Evolutionary conservation across 495 filamentous ascomycete genomes (phyloP), one percentile per base, ranked within the genome.

Genomic region (Neurospora hispaniola): DNA sequence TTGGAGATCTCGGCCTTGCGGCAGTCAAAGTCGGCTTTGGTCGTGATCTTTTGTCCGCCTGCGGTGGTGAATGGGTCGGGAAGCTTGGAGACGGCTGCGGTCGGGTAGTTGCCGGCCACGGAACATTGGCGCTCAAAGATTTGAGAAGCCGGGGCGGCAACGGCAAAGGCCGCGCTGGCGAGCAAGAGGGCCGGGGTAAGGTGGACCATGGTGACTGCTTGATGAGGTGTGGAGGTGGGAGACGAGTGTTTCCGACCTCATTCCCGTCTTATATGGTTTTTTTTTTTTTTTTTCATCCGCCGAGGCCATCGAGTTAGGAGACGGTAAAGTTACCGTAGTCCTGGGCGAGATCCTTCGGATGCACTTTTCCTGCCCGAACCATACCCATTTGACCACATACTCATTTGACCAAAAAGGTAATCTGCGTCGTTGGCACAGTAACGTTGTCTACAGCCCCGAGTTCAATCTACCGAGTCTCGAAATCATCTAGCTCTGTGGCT

Each of bases 11-110:
- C 85, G 66, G 81, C 77, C 72, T 81, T 78, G 39, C 85, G 85
- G 81, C 86, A 88, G 68, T 77, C 77, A 77, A 85, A 89, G 70
- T 85, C 82, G 18, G 78, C 83, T 76, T 84, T 80, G 71, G 81
- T 85, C 3, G 82, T 79, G 16, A 89, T 80, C 76, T 81, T 80
- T 11, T 46, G 73, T 41, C 86, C 86, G 74, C 79, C 78, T 35
- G 82, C 74, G 71, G 79, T 83, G 27, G 80, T 84, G 80, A 88
- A 89, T 9, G 86, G 87, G 76, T 88, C 84, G 0, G 86, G 86
- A 18, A 89, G 83, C 72, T 84, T 82, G 74, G 82, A 76, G 23
- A 59, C 73, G 77, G 75, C 76, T 42, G 82, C 75, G 31, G 80
- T 70, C 14, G 79, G 70, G 71, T 79, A 79, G 73, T 38, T 77